These are phyloP conservation scores for Xerocomellus intermedius DNA, from an alignment of 768 basidiomycete genomes.

Conservation along the genomic window DNA sequence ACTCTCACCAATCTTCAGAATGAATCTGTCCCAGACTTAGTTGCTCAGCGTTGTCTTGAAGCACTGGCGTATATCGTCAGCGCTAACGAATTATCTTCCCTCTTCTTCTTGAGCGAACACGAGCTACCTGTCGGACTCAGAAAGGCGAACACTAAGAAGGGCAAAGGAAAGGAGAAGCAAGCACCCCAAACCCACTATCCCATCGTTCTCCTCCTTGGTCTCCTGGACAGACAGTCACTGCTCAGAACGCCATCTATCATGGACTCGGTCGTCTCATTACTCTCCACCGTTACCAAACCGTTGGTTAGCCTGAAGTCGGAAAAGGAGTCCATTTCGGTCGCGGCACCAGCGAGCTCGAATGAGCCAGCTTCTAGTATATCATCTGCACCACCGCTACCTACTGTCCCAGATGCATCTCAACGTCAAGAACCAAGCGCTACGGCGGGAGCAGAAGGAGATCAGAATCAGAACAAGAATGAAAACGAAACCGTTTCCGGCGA, in stretches of 20 bases:
- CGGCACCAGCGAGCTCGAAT: slow-evolving; percentile 18
- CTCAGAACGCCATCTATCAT: slow-evolving; percentile 87
- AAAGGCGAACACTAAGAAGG: slow-evolving; percentile 71
- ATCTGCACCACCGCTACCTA: slow-evolving; percentile 3
- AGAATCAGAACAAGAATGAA: slow-evolving; percentile 24
- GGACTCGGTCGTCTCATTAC: slow-evolving; percentile 85
- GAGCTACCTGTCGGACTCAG: slow-evolving; percentile 82
- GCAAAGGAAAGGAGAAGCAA: slow-evolving; percentile 93
- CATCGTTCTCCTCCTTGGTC: slow-evolving; percentile 81
- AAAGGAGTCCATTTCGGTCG: slow-evolving; percentile 32
- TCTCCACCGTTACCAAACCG: slow-evolving; percentile 87
- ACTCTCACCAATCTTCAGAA: slow-evolving; percentile 54
- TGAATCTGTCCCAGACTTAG: slow-evolving; percentile 87
- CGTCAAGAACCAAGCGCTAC: slow-evolving; percentile 17
- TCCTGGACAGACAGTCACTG: slow-evolving; percentile 84
- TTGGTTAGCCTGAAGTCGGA: slow-evolving; percentile 61
- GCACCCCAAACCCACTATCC: slow-evolving; percentile 82
- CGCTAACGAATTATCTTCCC: slow-evolving; percentile 77
- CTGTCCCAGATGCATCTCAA: slow-evolving; percentile 9
- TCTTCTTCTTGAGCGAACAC: slow-evolving; percentile 96
- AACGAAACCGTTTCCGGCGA: slow-evolving; percentile 16
- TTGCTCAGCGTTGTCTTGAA: slow-evolving; percentile 93
- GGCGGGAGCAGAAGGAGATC: slow-evolving; percentile 16
- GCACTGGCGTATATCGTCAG: slow-evolving; percentile 85
- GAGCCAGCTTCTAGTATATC: slow-evolving; percentile 8